Percentiles rank a stretch among this genome's conserved stretches.
phyloP scores from a whole-genome alignment of 1,284 basidiomycete species.

The Inonotus obliquus region DNA sequence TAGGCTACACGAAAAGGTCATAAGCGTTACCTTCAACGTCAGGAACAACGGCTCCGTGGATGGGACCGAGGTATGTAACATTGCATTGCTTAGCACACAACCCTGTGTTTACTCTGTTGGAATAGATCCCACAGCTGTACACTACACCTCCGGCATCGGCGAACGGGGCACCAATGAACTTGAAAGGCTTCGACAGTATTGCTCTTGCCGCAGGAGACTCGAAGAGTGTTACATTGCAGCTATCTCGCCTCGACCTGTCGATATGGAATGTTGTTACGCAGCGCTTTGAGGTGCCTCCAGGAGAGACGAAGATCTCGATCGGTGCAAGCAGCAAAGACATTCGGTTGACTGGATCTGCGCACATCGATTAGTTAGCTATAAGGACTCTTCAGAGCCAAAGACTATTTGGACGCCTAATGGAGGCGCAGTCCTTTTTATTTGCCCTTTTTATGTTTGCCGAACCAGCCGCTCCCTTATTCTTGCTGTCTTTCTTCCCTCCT shows the following conservation, averaged over 20 bases:
- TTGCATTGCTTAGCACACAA: background rate
- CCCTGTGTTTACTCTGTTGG: background rate
- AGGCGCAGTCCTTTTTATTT: background rate
- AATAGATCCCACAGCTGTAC: slow-evolving; percentile 62
- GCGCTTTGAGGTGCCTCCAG: slow-evolving; percentile 42
- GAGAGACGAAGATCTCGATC: slow-evolving; percentile 40
- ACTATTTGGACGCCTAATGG: background rate
- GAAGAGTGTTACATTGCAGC: slow-evolving; percentile 43
- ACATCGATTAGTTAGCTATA: slow-evolving; percentile 1
- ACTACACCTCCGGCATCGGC: slow-evolving; percentile 52
- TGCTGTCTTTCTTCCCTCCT: background rate
- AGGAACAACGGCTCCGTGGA: slow-evolving; percentile 32
- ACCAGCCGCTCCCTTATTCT: background rate
- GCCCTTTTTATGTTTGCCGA: background rate
- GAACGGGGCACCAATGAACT: slow-evolving; percentile 53
- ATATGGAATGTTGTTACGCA: slow-evolving; percentile 53
- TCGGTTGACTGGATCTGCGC: slow-evolving; percentile 29
- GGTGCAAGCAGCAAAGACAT: slow-evolving; percentile 52
- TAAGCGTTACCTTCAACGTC: slow-evolving; percentile 31
- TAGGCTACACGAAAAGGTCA: slow-evolving; percentile 30
- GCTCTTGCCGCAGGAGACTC: slow-evolving; percentile 44
- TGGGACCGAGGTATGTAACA: slow-evolving; percentile 29
- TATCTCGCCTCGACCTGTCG: slow-evolving; percentile 62
- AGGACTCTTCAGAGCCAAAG: background rate
- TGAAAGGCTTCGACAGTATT: slow-evolving; percentile 64